These are phyloP conservation scores for Coemansia javaensis DNA, from an alignment of 192 early-diverging fungal species.

Conservation along the genomic window DNA sequence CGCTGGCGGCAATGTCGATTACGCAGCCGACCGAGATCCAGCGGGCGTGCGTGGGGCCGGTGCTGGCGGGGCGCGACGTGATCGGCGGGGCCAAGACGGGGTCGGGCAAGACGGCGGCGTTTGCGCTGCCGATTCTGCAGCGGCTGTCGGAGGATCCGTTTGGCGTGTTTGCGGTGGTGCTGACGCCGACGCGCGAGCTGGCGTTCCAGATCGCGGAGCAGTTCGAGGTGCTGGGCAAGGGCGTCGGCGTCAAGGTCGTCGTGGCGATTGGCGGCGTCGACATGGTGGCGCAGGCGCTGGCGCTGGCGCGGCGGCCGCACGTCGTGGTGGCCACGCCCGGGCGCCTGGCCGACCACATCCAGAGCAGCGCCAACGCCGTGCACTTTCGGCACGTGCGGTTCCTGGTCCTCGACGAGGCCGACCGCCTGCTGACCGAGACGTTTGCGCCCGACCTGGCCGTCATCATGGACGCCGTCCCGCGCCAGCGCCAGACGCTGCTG, in stretches of 20 bases:
- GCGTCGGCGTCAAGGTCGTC: conserved; percentile 75
- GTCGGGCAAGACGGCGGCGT: conserved; percentile 95
- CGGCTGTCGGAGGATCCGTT: conserved; percentile 92
- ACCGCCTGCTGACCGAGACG: conserved; percentile 79
- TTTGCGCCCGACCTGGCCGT: conserved; percentile 78
- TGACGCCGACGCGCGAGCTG: conserved; percentile 94
- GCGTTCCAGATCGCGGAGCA: conserved; percentile 99
- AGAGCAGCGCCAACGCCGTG: conserved; percentile 66
- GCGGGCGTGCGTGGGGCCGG: conserved; percentile 73
- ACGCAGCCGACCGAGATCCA: conserved; percentile 89
- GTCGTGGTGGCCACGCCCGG: conserved; percentile 95
- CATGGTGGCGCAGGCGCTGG: conserved; percentile 92
- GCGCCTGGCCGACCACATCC: conserved; percentile 87
- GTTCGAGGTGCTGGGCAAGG: conserved; percentile 86
- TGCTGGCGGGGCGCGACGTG: conserved; percentile 72
- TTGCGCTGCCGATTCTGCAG: conserved; percentile 96
- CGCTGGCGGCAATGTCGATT: conserved; percentile 79
- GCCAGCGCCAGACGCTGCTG: conserved; percentile 84
- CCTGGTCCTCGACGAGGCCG: conserved; percentile 95
- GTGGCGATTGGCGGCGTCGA: conserved; percentile 91
- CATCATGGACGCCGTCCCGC: conserved; percentile 74
- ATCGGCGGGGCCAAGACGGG: conserved; percentile 96
- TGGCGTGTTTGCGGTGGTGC: conserved; percentile 91
- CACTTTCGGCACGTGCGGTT: conserved; percentile 71
- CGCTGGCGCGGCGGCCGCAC: conserved; percentile 79